Conservation (phyloP, 2,329 filamentous ascomycete genomes). For the Huntiella bhutanensis region DNA sequence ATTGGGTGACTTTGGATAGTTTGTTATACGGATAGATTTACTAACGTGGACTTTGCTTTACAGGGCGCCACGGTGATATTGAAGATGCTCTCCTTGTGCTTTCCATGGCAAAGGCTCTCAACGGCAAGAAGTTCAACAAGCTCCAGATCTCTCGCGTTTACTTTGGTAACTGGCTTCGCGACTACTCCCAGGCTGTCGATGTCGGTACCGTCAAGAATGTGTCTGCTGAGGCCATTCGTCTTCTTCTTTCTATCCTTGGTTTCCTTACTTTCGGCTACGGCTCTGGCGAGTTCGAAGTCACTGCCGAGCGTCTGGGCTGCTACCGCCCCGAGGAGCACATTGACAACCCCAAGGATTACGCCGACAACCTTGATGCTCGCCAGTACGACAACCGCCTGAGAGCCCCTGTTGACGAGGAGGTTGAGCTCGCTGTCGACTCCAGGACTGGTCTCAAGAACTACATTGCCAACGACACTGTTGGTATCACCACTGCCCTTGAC, state of each 20-base stretch:
- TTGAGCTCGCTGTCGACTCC: slow-evolving; percentile 62
- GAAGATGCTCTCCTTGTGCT: slow-evolving; percentile 73
- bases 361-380: slow-evolving; percentile 70
- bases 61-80: slow-evolving; percentile 76
- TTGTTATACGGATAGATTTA: background rate
- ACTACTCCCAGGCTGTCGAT: slow-evolving; percentile 89
- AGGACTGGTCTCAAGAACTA: slow-evolving; percentile 77
- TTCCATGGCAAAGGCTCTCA: slow-evolving; percentile 32
- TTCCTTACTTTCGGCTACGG: slow-evolving; percentile 81
- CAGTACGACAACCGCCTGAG: slow-evolving; percentile 66
- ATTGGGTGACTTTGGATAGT: background rate
- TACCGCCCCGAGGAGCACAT: slow-evolving; percentile 62
- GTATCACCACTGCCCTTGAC: slow-evolving; percentile 64
- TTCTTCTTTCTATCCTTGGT: slow-evolving; percentile 72
- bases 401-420: slow-evolving; percentile 58
- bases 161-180: slow-evolving; percentile 87
- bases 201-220: slow-evolving; percentile 84
- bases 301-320: slow-evolving; percentile 57
- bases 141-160: slow-evolving; percentile 77
- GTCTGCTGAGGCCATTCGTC: slow-evolving; percentile 74
- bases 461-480: slow-evolving; percentile 64
- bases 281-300: slow-evolving; percentile 73
- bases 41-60: slow-evolving; percentile 9
- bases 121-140: slow-evolving; percentile 68
- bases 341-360: slow-evolving; percentile 72